Evolutionary conservation across 768 basidiomycete genomes (phyloP).

Genomic region (Tylopilus sp.): DNA sequence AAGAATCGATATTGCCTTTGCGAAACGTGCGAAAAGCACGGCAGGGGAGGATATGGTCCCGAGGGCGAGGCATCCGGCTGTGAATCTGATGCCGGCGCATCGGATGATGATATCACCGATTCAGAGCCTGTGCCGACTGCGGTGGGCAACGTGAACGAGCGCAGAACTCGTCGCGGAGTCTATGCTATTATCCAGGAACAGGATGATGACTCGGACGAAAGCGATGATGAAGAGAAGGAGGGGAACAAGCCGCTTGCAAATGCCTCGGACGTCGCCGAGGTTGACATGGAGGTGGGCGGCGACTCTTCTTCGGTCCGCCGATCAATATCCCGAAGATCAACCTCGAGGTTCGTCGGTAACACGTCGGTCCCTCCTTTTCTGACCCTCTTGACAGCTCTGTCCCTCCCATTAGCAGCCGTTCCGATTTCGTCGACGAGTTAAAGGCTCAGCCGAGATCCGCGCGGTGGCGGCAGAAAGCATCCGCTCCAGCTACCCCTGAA

Average conservation of each 20-base stretch:
- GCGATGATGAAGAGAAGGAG: constrained; percentile 51
- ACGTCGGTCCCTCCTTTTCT: constrained; percentile 5
- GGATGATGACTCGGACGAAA: constrained; percentile 60
- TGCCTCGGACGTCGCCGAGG: constrained; percentile 44
- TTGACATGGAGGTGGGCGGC: constrained; percentile 49
- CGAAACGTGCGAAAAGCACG: constrained; percentile 79
- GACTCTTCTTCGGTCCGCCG: constrained; percentile 21
- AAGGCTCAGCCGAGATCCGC: constrained; percentile 46
- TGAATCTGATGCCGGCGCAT: constrained; percentile 42
- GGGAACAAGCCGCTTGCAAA: constrained; percentile 46
- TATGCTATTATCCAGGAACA: constrained; percentile 65
- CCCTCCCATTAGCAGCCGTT: constrained; percentile 29
- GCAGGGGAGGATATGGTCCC: constrained; percentile 65
- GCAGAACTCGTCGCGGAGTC: constrained; percentile 77
- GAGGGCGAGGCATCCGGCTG: constrained; percentile 49
- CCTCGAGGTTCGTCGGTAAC: constrained; percentile 22
- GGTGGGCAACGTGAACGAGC: constrained; percentile 66
- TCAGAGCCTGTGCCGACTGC: constrained; percentile 47
- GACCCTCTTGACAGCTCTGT: constrained; percentile 19
- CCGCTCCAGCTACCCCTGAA: constrained; percentile 42
- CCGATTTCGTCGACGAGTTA: constrained; percentile 19
- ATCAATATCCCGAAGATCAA: constrained; percentile 26
- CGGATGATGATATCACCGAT: constrained; percentile 32
- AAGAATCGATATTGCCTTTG: constrained; percentile 77
- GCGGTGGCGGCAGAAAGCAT: constrained; percentile 55